Percentiles rank a stretch among this genome's conserved stretches.
Conservation (phyloP, 2,329 filamentous ascomycete genomes). For the Aspergillus glaucus region DNA sequence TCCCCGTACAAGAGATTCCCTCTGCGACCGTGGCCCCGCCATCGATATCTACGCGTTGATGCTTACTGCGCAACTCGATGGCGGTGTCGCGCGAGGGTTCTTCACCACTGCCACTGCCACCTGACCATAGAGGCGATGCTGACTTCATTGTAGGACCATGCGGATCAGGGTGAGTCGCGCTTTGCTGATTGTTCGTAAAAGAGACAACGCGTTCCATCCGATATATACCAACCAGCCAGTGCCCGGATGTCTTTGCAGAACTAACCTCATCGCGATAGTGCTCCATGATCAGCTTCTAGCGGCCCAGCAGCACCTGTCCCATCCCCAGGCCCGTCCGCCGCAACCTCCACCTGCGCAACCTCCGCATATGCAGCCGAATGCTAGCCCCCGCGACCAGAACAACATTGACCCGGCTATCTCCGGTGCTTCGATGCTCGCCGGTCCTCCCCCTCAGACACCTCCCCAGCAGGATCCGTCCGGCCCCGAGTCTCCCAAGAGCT, state of each 20-base stretch:
- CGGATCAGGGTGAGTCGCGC: conserved; percentile 38
- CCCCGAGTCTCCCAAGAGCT: conserved; percentile 61
- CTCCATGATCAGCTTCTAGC: conserved; percentile 59
- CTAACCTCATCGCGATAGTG: conserved; percentile 36
- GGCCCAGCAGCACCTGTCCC: conserved; percentile 39
- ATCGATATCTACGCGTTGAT: too few relatives aligned
- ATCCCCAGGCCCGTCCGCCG: conserved; percentile 34
- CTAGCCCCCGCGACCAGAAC: conserved; percentile 43
- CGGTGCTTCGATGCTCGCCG: conserved; percentile 45
- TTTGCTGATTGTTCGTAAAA: conserved; percentile 23
- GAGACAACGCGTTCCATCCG: background rate
- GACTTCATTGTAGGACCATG: conserved; percentile 31
- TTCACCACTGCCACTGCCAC: background rate
- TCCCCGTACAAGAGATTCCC: too few relatives aligned
- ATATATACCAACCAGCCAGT: background rate
- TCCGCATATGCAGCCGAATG: conserved; percentile 33
- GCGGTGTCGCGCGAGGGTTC: conserved; percentile 7
- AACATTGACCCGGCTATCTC: conserved; percentile 56
- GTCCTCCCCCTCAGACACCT: conserved; percentile 27
- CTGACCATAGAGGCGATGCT: conserved; percentile 1
- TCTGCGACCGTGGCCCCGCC: too few relatives aligned
- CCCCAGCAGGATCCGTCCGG: conserved; percentile 20
- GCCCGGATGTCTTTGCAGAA: background rate
- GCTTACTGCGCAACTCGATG: background rate
- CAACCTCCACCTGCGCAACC: conserved; percentile 39